Evolutionary conservation across 2,329 filamentous ascomycete genomes (phyloP).

Genomic region (Zopfia rhizophila): DNA sequence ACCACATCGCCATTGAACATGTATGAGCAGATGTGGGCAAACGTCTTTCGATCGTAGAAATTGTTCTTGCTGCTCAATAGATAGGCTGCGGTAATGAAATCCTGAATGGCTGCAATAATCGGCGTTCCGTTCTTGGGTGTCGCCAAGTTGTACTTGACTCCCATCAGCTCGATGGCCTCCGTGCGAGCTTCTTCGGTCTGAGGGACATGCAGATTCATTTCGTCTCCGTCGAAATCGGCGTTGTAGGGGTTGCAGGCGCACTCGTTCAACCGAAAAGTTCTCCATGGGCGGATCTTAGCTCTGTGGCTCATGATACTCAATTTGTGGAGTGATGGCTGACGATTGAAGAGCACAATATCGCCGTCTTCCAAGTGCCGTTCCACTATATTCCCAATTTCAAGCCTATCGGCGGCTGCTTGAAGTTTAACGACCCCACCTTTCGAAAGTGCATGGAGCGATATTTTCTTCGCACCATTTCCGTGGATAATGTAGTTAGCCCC

Average conservation of each 20-base stretch:
- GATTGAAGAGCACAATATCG: slow-evolving; percentile 97
- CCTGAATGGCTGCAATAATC: slow-evolving; percentile 98
- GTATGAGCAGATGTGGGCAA: slow-evolving; percentile 89
- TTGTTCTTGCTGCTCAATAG: slow-evolving; percentile 90
- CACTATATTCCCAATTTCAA: slow-evolving; percentile 86
- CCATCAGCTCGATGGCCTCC: slow-evolving; percentile 96
- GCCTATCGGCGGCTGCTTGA: slow-evolving; percentile 74
- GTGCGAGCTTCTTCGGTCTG: slow-evolving; percentile 97
- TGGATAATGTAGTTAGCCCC: slow-evolving; percentile 87
- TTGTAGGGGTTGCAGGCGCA: slow-evolving; percentile 99
- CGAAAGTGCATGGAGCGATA: slow-evolving; percentile 70
- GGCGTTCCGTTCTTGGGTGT: slow-evolving; percentile 98
- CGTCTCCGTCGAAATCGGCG: slow-evolving; percentile 97
- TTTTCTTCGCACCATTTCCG: slow-evolving; percentile 73
- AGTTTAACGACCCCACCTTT: slow-evolving; percentile 70
- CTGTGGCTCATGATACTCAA: slow-evolving; percentile 97
- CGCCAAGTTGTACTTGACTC: slow-evolving; percentile 93
- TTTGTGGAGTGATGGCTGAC: slow-evolving; percentile 96
- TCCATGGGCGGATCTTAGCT: slow-evolving; percentile 92
- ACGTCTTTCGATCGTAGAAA: slow-evolving; percentile 89
- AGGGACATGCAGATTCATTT: slow-evolving; percentile 98
- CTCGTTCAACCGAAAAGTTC: slow-evolving; percentile 96
- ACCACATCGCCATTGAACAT: slow-evolving; percentile 82
- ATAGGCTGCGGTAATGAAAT: slow-evolving; percentile 97
- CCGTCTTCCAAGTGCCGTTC: slow-evolving; percentile 95